A percentile compares a stretch with the other conserved stretches of the same genome.
These are phyloP conservation scores for Aspergillus neotritici DNA, from an alignment of 2,329 filamentous ascomycete genomes.

Conservation along the genomic window DNA sequence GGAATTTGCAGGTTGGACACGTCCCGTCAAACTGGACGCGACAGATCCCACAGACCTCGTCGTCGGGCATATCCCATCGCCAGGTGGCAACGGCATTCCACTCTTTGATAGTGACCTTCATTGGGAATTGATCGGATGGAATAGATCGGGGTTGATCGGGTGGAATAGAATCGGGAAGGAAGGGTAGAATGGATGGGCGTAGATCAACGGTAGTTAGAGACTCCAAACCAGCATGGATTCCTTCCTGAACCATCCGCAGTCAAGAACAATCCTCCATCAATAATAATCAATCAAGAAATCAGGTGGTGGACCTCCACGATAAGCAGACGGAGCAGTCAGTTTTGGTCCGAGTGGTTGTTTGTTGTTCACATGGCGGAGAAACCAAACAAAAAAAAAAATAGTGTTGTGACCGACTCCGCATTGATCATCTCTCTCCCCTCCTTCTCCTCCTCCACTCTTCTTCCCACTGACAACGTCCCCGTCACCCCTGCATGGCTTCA, in stretches of 20 bases:
- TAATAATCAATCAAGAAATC: not conserved
- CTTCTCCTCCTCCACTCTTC: not conserved
- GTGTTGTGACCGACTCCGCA: constrained; percentile 10
- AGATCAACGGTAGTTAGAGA: too few relatives aligned
- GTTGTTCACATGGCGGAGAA: constrained; percentile 11
- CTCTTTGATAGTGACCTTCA: constrained; percentile 93
- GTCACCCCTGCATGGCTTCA: not conserved
- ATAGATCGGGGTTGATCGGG: constrained; percentile 4
- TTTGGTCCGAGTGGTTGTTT: constrained; percentile 2
- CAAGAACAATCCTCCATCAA: too few relatives aligned
- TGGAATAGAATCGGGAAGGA: constrained; percentile 1
- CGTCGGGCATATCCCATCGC: constrained; percentile 95
- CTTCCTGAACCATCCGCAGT: too few relatives aligned
- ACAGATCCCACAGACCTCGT: constrained; percentile 97
- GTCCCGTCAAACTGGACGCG: constrained; percentile 97
- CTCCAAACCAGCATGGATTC: too few relatives aligned
- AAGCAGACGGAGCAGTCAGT: constrained; percentile 13
- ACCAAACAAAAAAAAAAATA: not conserved
- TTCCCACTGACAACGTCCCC: not conserved
- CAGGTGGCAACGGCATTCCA: constrained; percentile 95
- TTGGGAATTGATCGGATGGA: constrained; percentile 36
- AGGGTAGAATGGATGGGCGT: not conserved
- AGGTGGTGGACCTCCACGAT: constrained; percentile 6
- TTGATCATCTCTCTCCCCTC: constrained; percentile 3
- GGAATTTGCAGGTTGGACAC: constrained; percentile 96